Base-by-base conservation (phyloP, 2,329 filamentous ascomycete genomes). In the Curvularia spicifera region DNA sequence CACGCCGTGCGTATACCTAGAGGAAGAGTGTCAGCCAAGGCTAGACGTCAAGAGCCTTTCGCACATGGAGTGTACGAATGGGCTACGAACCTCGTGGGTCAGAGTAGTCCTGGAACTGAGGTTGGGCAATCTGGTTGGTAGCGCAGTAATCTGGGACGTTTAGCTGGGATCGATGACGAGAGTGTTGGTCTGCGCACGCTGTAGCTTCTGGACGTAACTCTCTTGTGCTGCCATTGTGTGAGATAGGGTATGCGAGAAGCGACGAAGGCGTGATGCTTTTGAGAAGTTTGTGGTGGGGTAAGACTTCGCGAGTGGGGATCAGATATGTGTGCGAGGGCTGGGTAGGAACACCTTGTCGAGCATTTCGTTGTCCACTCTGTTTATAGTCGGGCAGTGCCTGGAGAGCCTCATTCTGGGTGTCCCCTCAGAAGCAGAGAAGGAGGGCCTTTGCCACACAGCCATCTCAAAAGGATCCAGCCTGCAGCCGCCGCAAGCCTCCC, bases 71-170 rank as follows among this genome's bases (percentile, higher is more conserved):
- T 42, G 43, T 45, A 15, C 46, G 44, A 22, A 26, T 9, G 29
- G 31, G n/a, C 24, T 61, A 55, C 69, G 43, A 63, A 75, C 73
- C 73, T 73, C 73, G 66, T 52, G 73, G 73, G 53, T 76, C 73
- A 31, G 71, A 74, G 61, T 74, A 76, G 57, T 76, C 73, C 59
- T 74, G 73, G 61, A 71, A 76, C 46, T 74, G 73, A 43, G 72
- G 72, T 56, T 73, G 71, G 39, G 73, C 73, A 52, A 76, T 71
- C 56, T 70, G 67, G 44, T 76, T 71, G 24, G 66, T 64, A 39
- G 67, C 66, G 63, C 73, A 76, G 49, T 71, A 75, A 55, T 70
- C 73, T 76, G 45, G 31, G 33, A 57, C 22, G 26, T 51, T 63
- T 61, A 65, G 69, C 65, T 59, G 26, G 39, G 33, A n/a, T 5